Base-by-base conservation (phyloP, 306 rosid genomes). In the Quercus ilex region DNA sequence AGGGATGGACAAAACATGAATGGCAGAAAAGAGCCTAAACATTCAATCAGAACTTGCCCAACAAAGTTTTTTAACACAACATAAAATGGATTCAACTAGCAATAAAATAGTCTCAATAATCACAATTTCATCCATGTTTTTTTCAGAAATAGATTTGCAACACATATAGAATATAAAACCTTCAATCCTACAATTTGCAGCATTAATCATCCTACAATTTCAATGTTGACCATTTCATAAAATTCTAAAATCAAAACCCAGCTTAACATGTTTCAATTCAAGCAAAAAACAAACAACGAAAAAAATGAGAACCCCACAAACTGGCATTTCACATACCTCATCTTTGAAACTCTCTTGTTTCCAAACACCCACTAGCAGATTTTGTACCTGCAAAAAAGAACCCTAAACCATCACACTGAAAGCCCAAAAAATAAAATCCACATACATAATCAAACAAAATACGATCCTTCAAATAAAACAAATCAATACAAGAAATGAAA, bases 301-400 rank as follows among this genome's bases (percentile, higher is more conserved):
- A 46, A 4, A 25, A 35, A 52, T 1, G 25, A 28, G 3, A 30
- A 18, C 12, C 1, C 17, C 55, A 49, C 15, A 41, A 67, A 46
- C 4, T 23, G 1, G 10, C 18, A 76, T 41, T 65, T 38, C 4
- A 18, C 64, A 73, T 83, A 92, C 97, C 97, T 92, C 94, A 92
- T 92, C 62, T 55, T 88, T 33, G 81, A 82, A 76, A n/a, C 72
- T 76, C 62, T 31, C 73, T 5, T 60, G 69, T 67, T 25, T 20
- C 77, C 69, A 72, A 67, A 19, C 56, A 41, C 76, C 43, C 25
- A 77, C 77, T 74, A 58, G 11, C 31, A 75, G 83, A 82, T 78
- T 82, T 77, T 23, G 49, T 74, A 68, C 71, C 93, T 87, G 87
- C 33, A 52, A 81, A 67, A n/a, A 55, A 41, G 46, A 85, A 69